Conservation (phyloP, 805 yeast genomes). For the Scheffersomyces coipomensis region DNA sequence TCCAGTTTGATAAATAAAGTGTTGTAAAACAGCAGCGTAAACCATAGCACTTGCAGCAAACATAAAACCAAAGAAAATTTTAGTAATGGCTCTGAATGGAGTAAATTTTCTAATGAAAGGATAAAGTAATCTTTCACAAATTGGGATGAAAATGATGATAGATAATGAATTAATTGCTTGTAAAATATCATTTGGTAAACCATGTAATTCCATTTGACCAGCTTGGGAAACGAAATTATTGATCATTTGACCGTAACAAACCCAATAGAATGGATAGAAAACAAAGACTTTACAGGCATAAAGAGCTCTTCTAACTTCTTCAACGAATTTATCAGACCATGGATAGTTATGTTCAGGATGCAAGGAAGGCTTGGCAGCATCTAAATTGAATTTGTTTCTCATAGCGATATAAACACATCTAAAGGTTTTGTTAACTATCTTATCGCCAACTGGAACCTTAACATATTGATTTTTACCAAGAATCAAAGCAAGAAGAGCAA, state of each 20-base stretch:
- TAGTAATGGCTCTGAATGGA: slow-evolving; percentile 67
- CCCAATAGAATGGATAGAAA: slow-evolving; percentile 72
- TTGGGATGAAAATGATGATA: slow-evolving; percentile 70
- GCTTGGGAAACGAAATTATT: slow-evolving; percentile 74
- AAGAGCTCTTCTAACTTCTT: slow-evolving; percentile 63
- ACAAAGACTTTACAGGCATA: slow-evolving; percentile 70
- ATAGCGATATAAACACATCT: slow-evolving; percentile 36
- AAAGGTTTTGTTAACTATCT: slow-evolving; percentile 55
- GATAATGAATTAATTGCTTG: slow-evolving; percentile 73
- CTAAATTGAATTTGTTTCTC: slow-evolving; percentile 48
- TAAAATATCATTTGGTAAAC: slow-evolving; percentile 76
- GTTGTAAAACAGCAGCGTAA: slow-evolving; percentile 73
- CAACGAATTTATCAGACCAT: slow-evolving; percentile 71
- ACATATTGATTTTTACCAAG: slow-evolving; percentile 54
- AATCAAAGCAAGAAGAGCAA: slow-evolving; percentile 49
- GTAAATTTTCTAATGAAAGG: slow-evolving; percentile 42
- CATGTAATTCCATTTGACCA: slow-evolving; percentile 68
- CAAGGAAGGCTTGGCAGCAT: slow-evolving; percentile 56
- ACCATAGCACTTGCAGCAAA: slow-evolving; percentile 64
- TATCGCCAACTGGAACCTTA: slow-evolving; percentile 58
- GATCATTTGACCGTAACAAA: slow-evolving; percentile 66
- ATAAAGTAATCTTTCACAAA: slow-evolving; percentile 55
- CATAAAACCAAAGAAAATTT: slow-evolving; percentile 68
- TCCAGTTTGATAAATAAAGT: slow-evolving; percentile 62
- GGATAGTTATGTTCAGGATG: slow-evolving; percentile 45